A percentile compares a stretch with the other conserved stretches of the same genome.
These are phyloP conservation scores for Nothophoma quercina DNA, from an alignment of 2,329 filamentous ascomycete genomes.

Conservation along the genomic window DNA sequence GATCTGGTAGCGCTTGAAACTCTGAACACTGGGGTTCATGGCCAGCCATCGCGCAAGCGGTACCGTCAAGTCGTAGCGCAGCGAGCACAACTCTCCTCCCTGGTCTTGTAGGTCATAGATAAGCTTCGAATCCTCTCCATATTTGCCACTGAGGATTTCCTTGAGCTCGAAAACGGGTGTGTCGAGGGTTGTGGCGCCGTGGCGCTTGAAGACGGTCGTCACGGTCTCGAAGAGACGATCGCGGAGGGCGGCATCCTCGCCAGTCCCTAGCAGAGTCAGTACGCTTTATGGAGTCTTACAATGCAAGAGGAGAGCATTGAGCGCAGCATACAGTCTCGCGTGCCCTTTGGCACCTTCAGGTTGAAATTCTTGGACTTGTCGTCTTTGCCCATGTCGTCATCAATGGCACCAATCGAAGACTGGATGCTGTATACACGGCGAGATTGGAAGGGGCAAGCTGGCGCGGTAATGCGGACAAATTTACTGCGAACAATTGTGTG, in stretches of 20 bases:
- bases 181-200: constrained; percentile 48
- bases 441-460: constrained; percentile 16
- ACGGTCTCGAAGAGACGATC: constrained; percentile 47
- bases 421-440: constrained; percentile 30
- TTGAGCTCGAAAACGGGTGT: constrained; percentile 84
- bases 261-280: constrained; percentile 38
- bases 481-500: constrained; percentile 28
- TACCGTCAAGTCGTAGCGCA: constrained; percentile 88
- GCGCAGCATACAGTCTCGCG: constrained; percentile 75
- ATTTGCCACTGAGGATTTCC: constrained; percentile 87
- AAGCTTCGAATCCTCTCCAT: constrained; percentile 90
- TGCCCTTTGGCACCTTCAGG: constrained; percentile 90
- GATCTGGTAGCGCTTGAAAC: constrained; percentile 94
- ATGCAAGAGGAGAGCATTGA: constrained; percentile 64
- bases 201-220: constrained; percentile 48
- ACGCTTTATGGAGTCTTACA: neutral
- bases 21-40: constrained; percentile 83
- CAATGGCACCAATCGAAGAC: constrained; percentile 19
- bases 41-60: constrained; percentile 92
- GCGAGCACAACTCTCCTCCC: constrained; percentile 82
- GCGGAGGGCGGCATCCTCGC: constrained; percentile 46
- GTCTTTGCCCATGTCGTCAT: constrained; percentile 57
- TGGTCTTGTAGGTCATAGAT: constrained; percentile 91
- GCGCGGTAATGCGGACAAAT: constrained; percentile 16
- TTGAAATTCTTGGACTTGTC: constrained; percentile 60